Evolutionary conservation across 208 protist genomes (phyloP).

Genomic region (Trypanosoma brucei): DNA sequence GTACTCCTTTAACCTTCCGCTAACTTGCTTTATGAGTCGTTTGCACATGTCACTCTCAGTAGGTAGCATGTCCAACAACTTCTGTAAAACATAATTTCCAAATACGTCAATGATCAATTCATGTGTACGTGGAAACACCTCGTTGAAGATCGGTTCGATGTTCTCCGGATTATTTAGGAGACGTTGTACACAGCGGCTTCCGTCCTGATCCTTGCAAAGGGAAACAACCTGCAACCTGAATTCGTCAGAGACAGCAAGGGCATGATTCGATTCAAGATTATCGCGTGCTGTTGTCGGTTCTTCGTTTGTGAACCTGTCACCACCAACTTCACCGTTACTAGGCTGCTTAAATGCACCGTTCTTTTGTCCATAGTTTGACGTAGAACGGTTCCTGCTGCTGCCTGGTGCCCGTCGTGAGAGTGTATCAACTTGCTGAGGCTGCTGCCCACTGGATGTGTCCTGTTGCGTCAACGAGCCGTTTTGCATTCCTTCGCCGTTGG

Average conservation of each 20-base stretch:
- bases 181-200: conserved; percentile 96
- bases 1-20: conserved; percentile 81
- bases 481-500: background rate
- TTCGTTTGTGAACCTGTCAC: background rate
- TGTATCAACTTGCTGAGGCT: background rate
- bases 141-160: conserved; percentile 83
- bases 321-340: background rate
- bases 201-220: conserved; percentile 94
- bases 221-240: conserved; percentile 80
- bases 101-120: conserved; percentile 95
- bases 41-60: conserved; percentile 23
- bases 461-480: background rate
- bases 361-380: conserved; percentile 1
- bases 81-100: conserved; percentile 98
- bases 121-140: conserved; percentile 73
- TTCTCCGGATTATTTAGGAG: conserved; percentile 88
- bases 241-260: conserved; percentile 52
- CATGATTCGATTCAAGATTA: conserved; percentile 41
- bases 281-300: conserved; percentile 17
- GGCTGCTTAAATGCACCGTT: background rate
- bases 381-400: background rate
- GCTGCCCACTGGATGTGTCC: background rate
- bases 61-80: conserved; percentile 94
- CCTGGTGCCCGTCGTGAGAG: background rate
- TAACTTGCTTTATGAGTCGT: conserved; percentile 60